phyloP scores from a whole-genome alignment of 768 basidiomycete genomes.

The Lyophyllum semitale region DNA sequence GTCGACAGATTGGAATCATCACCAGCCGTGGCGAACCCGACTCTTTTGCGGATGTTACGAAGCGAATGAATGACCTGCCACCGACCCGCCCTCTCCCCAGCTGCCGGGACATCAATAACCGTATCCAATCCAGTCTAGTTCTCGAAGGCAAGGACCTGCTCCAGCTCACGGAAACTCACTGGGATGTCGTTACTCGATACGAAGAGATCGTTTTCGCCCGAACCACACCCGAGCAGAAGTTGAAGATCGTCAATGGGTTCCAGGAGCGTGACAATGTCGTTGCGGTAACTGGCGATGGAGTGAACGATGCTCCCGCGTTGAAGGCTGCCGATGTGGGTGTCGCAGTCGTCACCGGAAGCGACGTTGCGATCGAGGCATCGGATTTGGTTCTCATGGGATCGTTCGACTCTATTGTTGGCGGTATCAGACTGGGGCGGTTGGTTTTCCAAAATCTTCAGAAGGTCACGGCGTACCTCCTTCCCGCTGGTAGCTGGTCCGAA shows the following conservation, averaged over 20 bases:
- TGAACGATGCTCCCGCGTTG: conserved; percentile 52
- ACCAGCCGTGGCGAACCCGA: conserved; percentile 30
- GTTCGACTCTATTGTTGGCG: conserved; percentile 58
- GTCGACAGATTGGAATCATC: conserved; percentile 44
- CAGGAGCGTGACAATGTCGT: conserved; percentile 50
- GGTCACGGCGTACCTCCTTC: conserved; percentile 47
- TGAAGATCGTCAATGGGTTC: conserved; percentile 56
- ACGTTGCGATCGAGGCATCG: conserved; percentile 56
- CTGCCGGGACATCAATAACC: conserved; percentile 27
- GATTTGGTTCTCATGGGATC: conserved; percentile 41
- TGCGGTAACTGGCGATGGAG: conserved; percentile 59
- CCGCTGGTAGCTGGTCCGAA: conserved; percentile 61
- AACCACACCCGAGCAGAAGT: conserved; percentile 59
- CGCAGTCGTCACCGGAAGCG: conserved; percentile 44
- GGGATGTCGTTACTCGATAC: conserved; percentile 41
- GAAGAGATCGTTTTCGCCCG: conserved; percentile 53
- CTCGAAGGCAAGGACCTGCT: conserved; percentile 47
- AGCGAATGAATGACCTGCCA: conserved; percentile 8
- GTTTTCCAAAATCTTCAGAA: conserved; percentile 63
- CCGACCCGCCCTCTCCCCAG: conserved; percentile 3
- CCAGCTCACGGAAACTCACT: conserved; percentile 35
- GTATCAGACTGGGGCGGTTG: conserved; percentile 59
- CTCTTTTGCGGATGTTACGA: conserved; percentile 7
- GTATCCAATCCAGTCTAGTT: conserved; percentile 36
- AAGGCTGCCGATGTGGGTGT: conserved; percentile 59